Conservation (phyloP, 768 basidiomycete species). For the Suillus subalutaceus region DNA sequence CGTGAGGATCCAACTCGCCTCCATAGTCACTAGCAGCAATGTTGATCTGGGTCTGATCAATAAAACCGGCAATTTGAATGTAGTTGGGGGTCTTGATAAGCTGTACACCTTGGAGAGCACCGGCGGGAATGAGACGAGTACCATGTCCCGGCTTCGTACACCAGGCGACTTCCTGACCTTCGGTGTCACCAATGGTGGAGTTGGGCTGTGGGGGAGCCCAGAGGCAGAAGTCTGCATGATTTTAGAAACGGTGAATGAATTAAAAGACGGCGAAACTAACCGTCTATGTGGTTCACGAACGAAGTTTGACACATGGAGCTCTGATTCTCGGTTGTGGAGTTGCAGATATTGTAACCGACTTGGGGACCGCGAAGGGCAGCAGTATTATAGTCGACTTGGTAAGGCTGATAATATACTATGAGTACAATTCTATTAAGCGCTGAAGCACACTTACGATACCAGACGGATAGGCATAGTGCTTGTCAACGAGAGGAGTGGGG, state of each 20-base stretch:
- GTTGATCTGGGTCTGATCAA: conserved; percentile 63
- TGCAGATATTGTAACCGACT: conserved; percentile 68
- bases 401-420: conserved; percentile 40
- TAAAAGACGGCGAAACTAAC: conserved; percentile 24
- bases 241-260: conserved; percentile 32
- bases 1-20: conserved; percentile 75
- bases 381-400: conserved; percentile 47
- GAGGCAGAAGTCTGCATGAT: conserved; percentile 63
- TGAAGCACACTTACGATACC: conserved; percentile 40
- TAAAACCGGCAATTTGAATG: conserved; percentile 61
- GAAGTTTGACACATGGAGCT: conserved; percentile 71
- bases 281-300: conserved; percentile 60
- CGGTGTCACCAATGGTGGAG: conserved; percentile 62
- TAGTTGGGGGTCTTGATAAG: conserved; percentile 61
- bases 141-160: conserved; percentile 75
- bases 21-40: conserved; percentile 55
- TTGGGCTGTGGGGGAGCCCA: conserved; percentile 60
- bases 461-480: conserved; percentile 46
- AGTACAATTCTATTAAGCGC: not conserved
- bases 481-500: conserved; percentile 48
- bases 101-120: conserved; percentile 67
- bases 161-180: conserved; percentile 75
- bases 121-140: conserved; percentile 71
- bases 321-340: conserved; percentile 64
- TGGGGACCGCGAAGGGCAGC: conserved; percentile 55